Conservation (phyloP, 2,329 filamentous ascomycete genomes). For the Triangularia setosa region DNA sequence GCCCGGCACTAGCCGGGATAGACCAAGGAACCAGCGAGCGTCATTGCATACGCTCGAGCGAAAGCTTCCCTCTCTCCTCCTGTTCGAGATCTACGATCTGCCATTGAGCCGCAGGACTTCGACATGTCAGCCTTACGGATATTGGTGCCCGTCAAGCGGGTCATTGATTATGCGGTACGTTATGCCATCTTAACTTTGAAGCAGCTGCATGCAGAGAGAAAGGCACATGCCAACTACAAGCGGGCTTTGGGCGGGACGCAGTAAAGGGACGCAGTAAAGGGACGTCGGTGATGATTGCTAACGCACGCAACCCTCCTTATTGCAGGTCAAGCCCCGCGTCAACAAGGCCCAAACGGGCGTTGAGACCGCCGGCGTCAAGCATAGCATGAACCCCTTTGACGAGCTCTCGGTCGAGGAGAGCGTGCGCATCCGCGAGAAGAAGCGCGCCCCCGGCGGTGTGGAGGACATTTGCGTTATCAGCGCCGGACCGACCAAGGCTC, state of each 20-base stretch:
- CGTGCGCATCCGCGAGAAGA: constrained; percentile 88
- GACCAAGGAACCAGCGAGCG: constrained; percentile 25
- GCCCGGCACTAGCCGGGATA: constrained; percentile 42
- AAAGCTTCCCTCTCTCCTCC: constrained; percentile 12
- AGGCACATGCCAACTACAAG: neutral
- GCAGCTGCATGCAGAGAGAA: neutral
- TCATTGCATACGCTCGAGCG: constrained; percentile 14
- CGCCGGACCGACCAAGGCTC: constrained; percentile 81
- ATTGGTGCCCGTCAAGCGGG: constrained; percentile 76
- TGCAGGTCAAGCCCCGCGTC: constrained; percentile 63
- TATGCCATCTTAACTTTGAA: neutral
- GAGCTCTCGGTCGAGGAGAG: constrained; percentile 97
- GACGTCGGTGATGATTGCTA: neutral
- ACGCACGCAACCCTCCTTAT: neutral
- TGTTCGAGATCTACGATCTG: constrained; percentile 10
- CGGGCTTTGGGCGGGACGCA: neutral
- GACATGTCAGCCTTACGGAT: constrained; percentile 66
- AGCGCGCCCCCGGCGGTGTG: constrained; percentile 66
- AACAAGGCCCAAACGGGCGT: constrained; percentile 77
- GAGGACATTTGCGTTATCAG: constrained; percentile 89
- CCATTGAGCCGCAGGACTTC: constrained; percentile 27
- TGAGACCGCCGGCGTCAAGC: constrained; percentile 89
- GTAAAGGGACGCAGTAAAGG: neutral
- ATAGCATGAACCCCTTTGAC: constrained; percentile 99
- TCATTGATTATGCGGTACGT: constrained; percentile 80